Evolutionary conservation across 306 rosid species (phyloP).

Genomic region (Carpinus fangiana): DNA sequence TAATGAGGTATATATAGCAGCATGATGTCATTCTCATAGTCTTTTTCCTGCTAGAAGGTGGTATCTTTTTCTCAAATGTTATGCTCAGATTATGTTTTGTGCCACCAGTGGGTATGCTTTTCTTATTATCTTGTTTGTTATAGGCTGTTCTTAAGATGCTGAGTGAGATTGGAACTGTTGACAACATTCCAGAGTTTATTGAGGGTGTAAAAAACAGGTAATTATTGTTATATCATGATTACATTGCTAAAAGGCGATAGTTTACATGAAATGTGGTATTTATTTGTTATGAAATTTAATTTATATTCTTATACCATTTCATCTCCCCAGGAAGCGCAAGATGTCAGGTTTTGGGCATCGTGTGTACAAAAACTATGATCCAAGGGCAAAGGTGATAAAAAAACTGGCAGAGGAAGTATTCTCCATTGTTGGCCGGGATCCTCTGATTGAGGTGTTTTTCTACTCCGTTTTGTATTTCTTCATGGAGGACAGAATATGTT

Average conservation of each 20-base stretch:
- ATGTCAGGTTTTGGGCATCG: slow-evolving; percentile 96
- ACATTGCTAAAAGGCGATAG: not conserved
- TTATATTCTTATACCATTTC: slow-evolving; percentile 8
- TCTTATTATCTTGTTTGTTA: slow-evolving; percentile 26
- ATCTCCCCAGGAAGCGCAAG: slow-evolving; percentile 73
- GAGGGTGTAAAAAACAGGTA: slow-evolving; percentile 92
- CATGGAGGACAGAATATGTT: slow-evolving; percentile 1
- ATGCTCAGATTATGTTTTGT: not conserved
- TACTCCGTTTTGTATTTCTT: slow-evolving; percentile 5
- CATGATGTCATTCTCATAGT: not conserved
- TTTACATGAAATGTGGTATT: not conserved
- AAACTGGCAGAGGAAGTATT: slow-evolving; percentile 87
- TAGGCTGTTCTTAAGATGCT: slow-evolving; percentile 93
- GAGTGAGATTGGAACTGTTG: slow-evolving; percentile 77
- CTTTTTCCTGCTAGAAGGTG: slow-evolving; percentile 3
- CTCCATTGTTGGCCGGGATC: slow-evolving; percentile 89
- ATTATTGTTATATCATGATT: slow-evolving; percentile 8
- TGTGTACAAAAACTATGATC: slow-evolving; percentile 93
- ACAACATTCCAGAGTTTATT: slow-evolving; percentile 80
- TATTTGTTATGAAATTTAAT: not conserved
- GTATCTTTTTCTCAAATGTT: not conserved
- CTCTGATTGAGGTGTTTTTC: slow-evolving; percentile 77
- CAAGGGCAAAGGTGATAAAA: slow-evolving; percentile 80
- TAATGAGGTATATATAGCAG: slow-evolving; percentile 60
- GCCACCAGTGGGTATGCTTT: not conserved